Evolutionary conservation across 2,329 filamentous ascomycete genomes (phyloP), one percentile per base, ranked within the genome.

Genomic region (Cyanodermella asteris): DNA sequence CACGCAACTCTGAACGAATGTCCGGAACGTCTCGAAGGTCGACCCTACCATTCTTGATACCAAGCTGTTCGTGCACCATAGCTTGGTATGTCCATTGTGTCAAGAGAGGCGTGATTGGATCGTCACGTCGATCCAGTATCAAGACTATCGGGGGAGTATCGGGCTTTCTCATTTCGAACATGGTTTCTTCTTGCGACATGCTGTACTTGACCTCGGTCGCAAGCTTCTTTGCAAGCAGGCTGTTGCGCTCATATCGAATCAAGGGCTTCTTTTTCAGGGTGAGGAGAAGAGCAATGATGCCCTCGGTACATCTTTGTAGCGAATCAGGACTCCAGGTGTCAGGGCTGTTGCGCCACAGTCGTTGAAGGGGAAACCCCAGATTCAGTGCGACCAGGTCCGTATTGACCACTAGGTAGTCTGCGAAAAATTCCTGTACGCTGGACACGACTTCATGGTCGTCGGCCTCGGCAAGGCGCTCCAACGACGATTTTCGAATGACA

Each of bases 71-170:
- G 44, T 97, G 87, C 1, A 97, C 87, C 82, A 97, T 97, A n/a
- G 87, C 87, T 50, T 97, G 87, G 42, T 97, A 97, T 14, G 87
- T 97, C 87, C 87, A 97, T 45, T 97, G 87, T 3, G 81, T 91
- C 24, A 97, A 61, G 7, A 97, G 55, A 0, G 87, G 87, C 4
- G 87, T 97, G 25, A 94, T 75, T 0, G 87, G 84, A 40, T 97
- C 87, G 43, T 93, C 82, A 45, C 87, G 67, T 20, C 87, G 69
- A 49, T 97, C 87, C 16, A 97, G 53, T 27, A 97, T 67, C 17
- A 97, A 60, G 9, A 97, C 58, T 37, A 97, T 82, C 0, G 90
- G 87, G 6, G 84, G 77, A 1, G 87, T 97, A 46, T 97, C 87
- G 26, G 82, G 74, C 46, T 80, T 82, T 34, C 84, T 67, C 46